Evolutionary conservation across 352 stramenopile species (phyloP), one percentile per base, ranked within the genome.

Genomic region (Pythium periplocum): DNA sequence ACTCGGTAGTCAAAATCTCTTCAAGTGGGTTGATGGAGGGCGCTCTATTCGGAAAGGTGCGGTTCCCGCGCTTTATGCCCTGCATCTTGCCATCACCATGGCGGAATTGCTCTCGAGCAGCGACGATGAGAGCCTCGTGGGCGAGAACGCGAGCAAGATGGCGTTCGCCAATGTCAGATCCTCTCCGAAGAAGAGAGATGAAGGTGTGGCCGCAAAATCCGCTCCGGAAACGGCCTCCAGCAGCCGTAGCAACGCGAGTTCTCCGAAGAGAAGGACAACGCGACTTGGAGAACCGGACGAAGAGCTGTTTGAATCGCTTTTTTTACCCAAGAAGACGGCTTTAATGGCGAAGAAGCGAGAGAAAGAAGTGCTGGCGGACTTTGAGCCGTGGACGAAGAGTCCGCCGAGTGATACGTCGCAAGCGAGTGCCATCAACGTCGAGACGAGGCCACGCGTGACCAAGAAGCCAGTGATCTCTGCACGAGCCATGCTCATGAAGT

Each of bases 61-160:
- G 43, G 10, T 48, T 45, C 61, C 59, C 30, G 48, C 59, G 59
- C 59, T 49, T 59, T 55, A 0, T 26, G 17, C 17, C 17, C 17
- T 26, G 17, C 17, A 26, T 26, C 17, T 26, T 26, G 17, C 17
- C 17, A 26, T 26, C 17, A 26, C 17, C 17, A 81, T 81, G 66
- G 70, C 79, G 40, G 79, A 90, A 43, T 65, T 90, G 61, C 73
- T 90, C 53, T 75, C 65, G 1, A 90, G 75, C 58, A 86, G 73
- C 57, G 70, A 78, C 47, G 69, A 86, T 26, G 78, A 86, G 51
- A 59, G 48, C 43, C 53, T 66, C 35, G 48, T 43, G 45, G 63
- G 61, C 32, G 51, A 68, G 45, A 53, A 57, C 30, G 38, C 37
- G 12, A 45, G 59, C 17, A 26, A 26, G 17, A 26, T 26, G 17